phyloP scores from a whole-genome alignment of 208 protist genomes.

The Acanthamoeba castellanii region DNA sequence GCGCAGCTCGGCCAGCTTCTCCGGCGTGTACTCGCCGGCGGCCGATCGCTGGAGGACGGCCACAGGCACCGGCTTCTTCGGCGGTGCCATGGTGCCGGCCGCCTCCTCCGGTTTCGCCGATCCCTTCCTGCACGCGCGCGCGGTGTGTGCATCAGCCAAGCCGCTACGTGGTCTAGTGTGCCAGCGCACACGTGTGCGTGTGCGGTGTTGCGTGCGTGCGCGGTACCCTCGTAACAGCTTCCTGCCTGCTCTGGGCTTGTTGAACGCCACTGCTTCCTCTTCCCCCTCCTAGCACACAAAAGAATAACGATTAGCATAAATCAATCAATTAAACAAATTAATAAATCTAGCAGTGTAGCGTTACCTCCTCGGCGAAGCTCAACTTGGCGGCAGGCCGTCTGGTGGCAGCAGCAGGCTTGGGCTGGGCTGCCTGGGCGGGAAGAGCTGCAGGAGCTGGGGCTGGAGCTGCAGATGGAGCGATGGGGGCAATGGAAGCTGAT shows the following conservation, averaged over 20 bases:
- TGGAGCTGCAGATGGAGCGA: background rate
- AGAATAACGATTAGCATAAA: background rate
- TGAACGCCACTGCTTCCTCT: background rate
- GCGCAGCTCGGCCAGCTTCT: slow-evolving; percentile 71
- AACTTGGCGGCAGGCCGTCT: slow-evolving; percentile 35
- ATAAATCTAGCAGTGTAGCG: background rate
- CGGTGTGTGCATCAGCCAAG: background rate
- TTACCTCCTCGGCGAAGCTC: slow-evolving; percentile 54
- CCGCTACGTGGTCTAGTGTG: background rate
- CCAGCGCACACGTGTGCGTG: too few relatives aligned
- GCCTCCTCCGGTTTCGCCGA: background rate
- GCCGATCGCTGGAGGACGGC: slow-evolving; percentile 39
- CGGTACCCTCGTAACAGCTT: slow-evolving; percentile 9
- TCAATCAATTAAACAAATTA: background rate
- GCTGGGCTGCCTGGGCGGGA: background rate
- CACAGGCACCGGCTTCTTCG: slow-evolving; percentile 44
- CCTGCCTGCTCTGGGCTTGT: background rate
- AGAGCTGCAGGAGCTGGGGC: background rate
- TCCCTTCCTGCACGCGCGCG: background rate
- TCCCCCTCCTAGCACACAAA: background rate
- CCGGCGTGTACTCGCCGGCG: slow-evolving; percentile 69
- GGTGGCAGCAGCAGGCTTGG: slow-evolving; percentile 2
- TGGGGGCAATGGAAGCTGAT: background rate
- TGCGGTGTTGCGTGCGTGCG: background rate
- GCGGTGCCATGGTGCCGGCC: background rate